Evolutionary conservation across 495 filamentous ascomycete genomes (phyloP).

Genomic region (Xylaria acuta): DNA sequence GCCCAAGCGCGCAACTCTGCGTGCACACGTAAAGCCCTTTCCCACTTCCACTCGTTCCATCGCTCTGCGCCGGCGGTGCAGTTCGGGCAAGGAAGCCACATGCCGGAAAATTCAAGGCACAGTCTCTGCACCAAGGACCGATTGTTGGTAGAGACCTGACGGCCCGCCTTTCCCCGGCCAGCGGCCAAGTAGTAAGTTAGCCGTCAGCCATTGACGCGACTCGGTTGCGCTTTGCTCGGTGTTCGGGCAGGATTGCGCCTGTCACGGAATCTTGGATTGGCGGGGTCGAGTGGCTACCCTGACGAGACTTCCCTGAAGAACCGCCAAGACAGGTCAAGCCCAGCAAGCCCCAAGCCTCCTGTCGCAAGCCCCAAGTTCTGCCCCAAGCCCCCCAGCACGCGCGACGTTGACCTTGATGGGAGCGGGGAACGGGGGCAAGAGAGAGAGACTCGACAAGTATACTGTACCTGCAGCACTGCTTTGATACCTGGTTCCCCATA

Average conservation of each 20-base stretch:
- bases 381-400: neutral
- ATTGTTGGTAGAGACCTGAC: neutral
- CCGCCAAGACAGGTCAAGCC: slow-evolving; percentile 23
- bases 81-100: neutral
- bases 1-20: slow-evolving; percentile 22
- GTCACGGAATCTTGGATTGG: slow-evolving; percentile 17
- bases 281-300: slow-evolving; percentile 22
- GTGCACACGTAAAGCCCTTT: neutral
- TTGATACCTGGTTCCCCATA: neutral
- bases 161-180: neutral
- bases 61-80: neutral
- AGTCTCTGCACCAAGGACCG: neutral
- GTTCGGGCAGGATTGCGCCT: slow-evolving; percentile 13
- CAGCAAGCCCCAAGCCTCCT: too few relatives aligned
- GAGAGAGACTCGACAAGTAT: slow-evolving; percentile 2
- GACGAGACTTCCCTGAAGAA: slow-evolving; percentile 10
- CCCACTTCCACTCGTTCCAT: neutral
- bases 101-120: neutral
- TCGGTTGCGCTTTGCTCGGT: slow-evolving; percentile 6
- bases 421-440: neutral
- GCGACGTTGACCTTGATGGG: slow-evolving; percentile 12
- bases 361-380: too few relatives aligned
- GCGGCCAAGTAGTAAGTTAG: neutral
- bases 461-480: neutral
- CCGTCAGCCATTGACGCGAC: slow-evolving; percentile 10